Base-by-base conservation (phyloP, 768 basidiomycete genomes). In the Chalciporus chontae region DNA sequence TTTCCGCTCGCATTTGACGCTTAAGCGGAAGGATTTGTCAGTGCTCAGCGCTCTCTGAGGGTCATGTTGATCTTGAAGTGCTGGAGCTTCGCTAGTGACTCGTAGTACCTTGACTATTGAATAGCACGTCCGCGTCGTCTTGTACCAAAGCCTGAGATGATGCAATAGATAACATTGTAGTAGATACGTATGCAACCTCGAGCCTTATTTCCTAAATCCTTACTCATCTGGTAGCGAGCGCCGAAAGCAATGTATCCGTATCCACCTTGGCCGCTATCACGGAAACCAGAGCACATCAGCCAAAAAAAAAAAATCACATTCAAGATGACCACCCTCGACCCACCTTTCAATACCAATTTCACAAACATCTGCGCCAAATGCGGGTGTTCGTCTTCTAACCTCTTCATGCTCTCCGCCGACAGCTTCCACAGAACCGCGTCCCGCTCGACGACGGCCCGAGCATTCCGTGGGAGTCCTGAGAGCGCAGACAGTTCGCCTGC, bases 401-500 rank as follows among this genome's bases (percentile, higher is more conserved):
- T 61, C 34, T 74, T 73, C 60, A 96, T 68, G 42, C 74, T 77
- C 45, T 76, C 74, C 3, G 64, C 70, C 51, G 80, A 81, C 40
- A 98, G 69, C 68, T 78, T 85, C 95, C 95, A 99, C 44, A 98
- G 56, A 13, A 85, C 79, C 7, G 81, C 84, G 8, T 83, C 76
- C 5, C 82, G 75, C 67, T 97, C 95, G 3, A 87, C 90, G 0
- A 85, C 73, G 31, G 90, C 90, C 4, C 86, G 90, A 21, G 94
- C 87, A 63, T 96, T 98, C 42, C 95, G 76, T 15, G 82, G 76
- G 17, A 85, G 74, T 18, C 82, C 83, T 8, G 93, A 84, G 11
- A 99, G 71, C 32, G 87, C 89, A 0, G 90, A 85, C 45, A 99
- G 67, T 68, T 97, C 95, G 0, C 95, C 95, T 9, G 94, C 91